These are phyloP conservation scores for Cladophialophora psammophila DNA, from an alignment of 2,329 filamentous ascomycete genomes.

Conservation along the genomic window DNA sequence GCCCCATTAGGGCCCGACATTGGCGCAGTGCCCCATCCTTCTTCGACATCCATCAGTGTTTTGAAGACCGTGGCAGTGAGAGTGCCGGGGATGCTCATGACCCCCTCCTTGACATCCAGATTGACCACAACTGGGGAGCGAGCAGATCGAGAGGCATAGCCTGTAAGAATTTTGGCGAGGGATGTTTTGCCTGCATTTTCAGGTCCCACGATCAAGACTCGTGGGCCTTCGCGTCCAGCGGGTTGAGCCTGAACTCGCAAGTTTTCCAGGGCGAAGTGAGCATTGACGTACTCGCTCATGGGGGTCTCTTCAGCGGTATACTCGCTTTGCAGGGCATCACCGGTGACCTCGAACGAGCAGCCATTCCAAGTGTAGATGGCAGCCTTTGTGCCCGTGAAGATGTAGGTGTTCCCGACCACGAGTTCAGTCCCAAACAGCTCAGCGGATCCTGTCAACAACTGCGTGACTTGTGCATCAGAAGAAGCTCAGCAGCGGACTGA, in stretches of 20 bases:
- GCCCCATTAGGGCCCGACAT: slow-evolving; percentile 83
- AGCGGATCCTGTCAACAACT: slow-evolving; percentile 80
- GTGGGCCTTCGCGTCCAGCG: slow-evolving; percentile 67
- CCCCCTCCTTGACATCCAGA: slow-evolving; percentile 79
- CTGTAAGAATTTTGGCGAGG: slow-evolving; percentile 76
- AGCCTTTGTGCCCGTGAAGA: slow-evolving; percentile 80
- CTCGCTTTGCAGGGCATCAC: slow-evolving; percentile 67
- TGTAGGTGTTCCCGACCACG: slow-evolving; percentile 78
- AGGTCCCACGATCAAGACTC: slow-evolving; percentile 84
- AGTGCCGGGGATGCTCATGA: slow-evolving; percentile 79
- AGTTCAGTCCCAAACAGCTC: slow-evolving; percentile 97
- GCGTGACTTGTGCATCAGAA: not conserved
- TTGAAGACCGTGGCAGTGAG: slow-evolving; percentile 87
- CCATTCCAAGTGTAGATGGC: slow-evolving; percentile 94
- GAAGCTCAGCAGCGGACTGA: not conserved
- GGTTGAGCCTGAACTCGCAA: slow-evolving; percentile 69
- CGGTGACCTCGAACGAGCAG: slow-evolving; percentile 80
- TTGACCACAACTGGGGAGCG: slow-evolving; percentile 84
- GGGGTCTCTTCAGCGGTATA: slow-evolving; percentile 80
- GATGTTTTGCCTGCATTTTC: slow-evolving; percentile 84
- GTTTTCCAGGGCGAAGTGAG: slow-evolving; percentile 84
- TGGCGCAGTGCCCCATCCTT: slow-evolving; percentile 87
- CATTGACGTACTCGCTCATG: slow-evolving; percentile 79
- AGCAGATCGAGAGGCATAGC: slow-evolving; percentile 77
- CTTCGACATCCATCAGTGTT: slow-evolving; percentile 84